Percentiles rank a stretch among this genome's conserved stretches.
Conservation (phyloP, 805 yeast genomes). For the Sugiyamaella qingdaonensis region DNA sequence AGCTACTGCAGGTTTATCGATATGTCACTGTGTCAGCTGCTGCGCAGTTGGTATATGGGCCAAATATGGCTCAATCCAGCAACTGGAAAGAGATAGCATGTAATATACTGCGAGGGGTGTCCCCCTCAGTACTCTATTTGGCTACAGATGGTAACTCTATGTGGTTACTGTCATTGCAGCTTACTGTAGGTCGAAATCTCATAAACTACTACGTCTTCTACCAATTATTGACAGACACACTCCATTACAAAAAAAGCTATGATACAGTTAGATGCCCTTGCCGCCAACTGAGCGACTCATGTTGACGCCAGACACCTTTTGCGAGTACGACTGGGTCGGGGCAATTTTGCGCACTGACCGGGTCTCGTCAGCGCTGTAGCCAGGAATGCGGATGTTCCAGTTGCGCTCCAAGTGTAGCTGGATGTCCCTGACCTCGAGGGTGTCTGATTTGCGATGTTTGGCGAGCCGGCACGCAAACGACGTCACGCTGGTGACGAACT, state of each 20-base stretch:
- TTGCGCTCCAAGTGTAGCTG: constrained; percentile 88
- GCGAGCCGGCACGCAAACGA: constrained; percentile 93
- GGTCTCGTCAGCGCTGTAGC: constrained; percentile 87
- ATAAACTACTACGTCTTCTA: no score
- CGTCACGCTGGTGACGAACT: constrained; percentile 86
- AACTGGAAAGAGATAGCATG: no score
- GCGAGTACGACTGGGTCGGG: constrained; percentile 38
- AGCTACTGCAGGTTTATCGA: no score
- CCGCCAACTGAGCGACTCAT: constrained; percentile 27
- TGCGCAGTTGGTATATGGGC: no score
- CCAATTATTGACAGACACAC: no score
- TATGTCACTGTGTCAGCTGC: no score
- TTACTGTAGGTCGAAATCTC: no score
- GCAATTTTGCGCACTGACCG: constrained; percentile 44
- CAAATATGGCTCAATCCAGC: no score
- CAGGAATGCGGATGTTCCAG: constrained; percentile 95
- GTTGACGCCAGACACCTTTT: constrained; percentile 36
- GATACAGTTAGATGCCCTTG: constrained; percentile 8
- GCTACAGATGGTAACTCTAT: neutral
- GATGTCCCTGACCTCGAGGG: constrained; percentile 81
- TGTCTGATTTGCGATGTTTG: constrained; percentile 85
- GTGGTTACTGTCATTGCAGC: no score
- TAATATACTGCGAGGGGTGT: neutral
- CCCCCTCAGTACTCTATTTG: neutral
- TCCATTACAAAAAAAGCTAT: neutral